Base-by-base conservation (phyloP, 768 basidiomycete genomes). In the Lentinula sp. region DNA sequence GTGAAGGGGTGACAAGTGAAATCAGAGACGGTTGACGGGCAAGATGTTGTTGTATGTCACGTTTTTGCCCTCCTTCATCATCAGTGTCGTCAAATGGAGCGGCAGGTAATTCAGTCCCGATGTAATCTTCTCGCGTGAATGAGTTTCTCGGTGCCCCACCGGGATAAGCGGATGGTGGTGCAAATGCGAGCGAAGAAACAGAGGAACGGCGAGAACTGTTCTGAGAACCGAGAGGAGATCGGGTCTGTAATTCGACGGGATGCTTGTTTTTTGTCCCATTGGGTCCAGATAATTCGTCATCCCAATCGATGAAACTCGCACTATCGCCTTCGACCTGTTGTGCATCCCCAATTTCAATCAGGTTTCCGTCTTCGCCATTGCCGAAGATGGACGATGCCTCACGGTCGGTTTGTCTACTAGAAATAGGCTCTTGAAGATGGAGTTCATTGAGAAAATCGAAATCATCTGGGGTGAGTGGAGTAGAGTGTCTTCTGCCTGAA, bases 401-500 rank as follows among this genome's bases (percentile, higher is more conserved):
- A 8, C 9, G 15, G 5, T 55, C 53, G 6, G 53, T 7, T 18
- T 37, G 33, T 16, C 2, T 18, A 13, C n/a, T 36, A 9, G 33
- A 18, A 16, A 39, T 15, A 43, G 61, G 50, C 32, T 60, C 59
- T 50, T 15, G 49, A 13, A 39, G 59, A 42, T 42, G 59, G 15
- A 58, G 55, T 48, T 68, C 66, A 52, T 67, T 68, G 33, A 73
- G 60, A 66, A 77, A 75, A 10, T 74, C 72, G 42, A 79, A 72
- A 39, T 81, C 77, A 53, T 78, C 77, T 2, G 85, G 77, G 23
- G 74, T 78, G 57, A 83, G 69, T 20, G 86, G 84, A 36, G 76
- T 79, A 7, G 86, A 88, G 65, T 85, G 81, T 60, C 86, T 73
- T 53, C 86, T 76, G 53, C 71, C 69, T 33, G 62, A 67, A 16